Conservation (phyloP, 2,329 filamentous ascomycete genomes). For the Rhynchosporium graminicola region DNA sequence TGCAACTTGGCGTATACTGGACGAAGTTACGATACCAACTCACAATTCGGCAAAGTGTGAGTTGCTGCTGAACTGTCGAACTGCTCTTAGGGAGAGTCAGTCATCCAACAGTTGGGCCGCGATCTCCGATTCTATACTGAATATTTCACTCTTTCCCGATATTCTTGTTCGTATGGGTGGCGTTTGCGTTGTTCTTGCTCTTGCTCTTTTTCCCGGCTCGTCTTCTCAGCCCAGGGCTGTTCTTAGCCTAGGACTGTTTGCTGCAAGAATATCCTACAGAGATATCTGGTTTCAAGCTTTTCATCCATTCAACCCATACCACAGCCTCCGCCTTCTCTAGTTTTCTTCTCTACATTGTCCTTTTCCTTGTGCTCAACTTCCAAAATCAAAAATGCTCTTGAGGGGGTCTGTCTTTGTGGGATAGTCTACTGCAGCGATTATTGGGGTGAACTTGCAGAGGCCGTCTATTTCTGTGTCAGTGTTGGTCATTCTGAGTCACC, state of each 20-base stretch:
- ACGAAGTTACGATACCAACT: constrained; percentile 51
- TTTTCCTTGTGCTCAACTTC: constrained; percentile 31
- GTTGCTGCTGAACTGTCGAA: constrained; percentile 38
- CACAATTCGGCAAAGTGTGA: constrained; percentile 41
- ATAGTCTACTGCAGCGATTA: constrained; percentile 25
- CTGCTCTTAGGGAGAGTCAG: constrained; percentile 27
- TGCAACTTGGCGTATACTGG: constrained; percentile 46
- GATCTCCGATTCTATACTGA: constrained; percentile 44
- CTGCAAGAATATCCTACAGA: constrained; percentile 42
- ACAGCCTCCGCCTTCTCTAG: constrained; percentile 27
- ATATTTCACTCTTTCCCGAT: constrained; percentile 46
- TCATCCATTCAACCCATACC: constrained; percentile 19
- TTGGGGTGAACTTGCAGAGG: constrained; percentile 24
- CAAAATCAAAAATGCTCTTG: constrained; percentile 33
- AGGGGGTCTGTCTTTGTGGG: constrained; percentile 33
- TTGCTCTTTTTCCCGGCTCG: constrained; percentile 33
- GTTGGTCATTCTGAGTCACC: constrained; percentile 25
- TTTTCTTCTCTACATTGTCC: constrained; percentile 27
- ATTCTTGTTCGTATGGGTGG: constrained; percentile 42
- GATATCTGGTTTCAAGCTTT: constrained; percentile 35
- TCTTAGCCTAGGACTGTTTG: constrained; percentile 38
- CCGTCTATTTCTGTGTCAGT: constrained; percentile 26
- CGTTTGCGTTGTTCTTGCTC: constrained; percentile 40
- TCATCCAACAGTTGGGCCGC: constrained; percentile 29
- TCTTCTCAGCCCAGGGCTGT: constrained; percentile 18